phyloP scores from a whole-genome alignment of 2,329 filamentous ascomycete species.

The Penicillium rolfsii region DNA sequence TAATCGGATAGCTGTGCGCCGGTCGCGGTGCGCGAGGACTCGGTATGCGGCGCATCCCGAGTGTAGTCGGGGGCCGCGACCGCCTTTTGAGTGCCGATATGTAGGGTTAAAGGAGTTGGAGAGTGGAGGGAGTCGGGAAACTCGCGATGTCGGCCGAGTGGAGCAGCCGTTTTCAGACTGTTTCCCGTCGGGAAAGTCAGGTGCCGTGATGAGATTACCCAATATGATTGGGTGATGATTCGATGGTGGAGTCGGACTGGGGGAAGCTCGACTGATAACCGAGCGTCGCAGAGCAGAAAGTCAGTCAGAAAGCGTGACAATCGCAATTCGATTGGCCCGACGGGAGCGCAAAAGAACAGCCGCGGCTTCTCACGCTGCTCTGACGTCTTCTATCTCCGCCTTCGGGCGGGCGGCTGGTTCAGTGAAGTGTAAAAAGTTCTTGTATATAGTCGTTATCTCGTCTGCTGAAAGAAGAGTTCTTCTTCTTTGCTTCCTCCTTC shows the following conservation, averaged over 20 bases:
- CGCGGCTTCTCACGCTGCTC: constrained; percentile 25
- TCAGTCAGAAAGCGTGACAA: background rate
- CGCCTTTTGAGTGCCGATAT: constrained; percentile 7
- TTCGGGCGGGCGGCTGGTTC: constrained; percentile 26
- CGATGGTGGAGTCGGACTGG: background rate
- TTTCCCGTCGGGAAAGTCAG: constrained; percentile 31
- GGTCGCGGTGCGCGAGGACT: constrained; percentile 15
- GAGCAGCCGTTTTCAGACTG: constrained; percentile 9
- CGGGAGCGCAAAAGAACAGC: constrained; percentile 18
- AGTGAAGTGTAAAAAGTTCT: background rate
- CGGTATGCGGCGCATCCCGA: constrained; percentile 30
- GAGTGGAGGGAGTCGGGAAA: constrained; percentile 16
- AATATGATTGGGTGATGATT: background rate
- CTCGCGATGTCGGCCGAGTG: constrained; percentile 31
- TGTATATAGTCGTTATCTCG: constrained; percentile 20
- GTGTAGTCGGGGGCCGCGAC: constrained; percentile 1
- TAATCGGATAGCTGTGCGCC: constrained; percentile 9
- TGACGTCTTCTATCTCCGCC: constrained; percentile 30
- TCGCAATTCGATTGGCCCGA: constrained; percentile 13
- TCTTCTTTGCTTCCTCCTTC: background rate
- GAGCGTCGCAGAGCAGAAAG: background rate
- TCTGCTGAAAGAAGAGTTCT: background rate
- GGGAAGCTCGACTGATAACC: background rate
- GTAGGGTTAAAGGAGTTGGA: background rate
- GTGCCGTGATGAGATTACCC: background rate